These are phyloP conservation scores for Monosporozyma servazzii DNA, from an alignment of 805 yeast genomes.

Conservation along the genomic window DNA sequence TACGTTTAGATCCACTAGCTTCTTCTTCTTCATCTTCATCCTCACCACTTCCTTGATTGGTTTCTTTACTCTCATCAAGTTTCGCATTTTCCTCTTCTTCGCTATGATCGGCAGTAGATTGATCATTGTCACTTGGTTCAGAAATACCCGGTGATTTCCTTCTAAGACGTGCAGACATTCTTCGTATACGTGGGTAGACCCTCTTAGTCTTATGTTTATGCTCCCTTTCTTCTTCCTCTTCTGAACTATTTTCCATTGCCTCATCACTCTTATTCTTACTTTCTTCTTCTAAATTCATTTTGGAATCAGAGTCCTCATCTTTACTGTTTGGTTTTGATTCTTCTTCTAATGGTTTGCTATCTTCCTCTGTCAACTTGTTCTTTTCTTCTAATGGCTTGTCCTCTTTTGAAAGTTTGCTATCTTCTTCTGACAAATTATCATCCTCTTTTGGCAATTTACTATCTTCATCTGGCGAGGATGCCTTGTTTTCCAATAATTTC, in stretches of 20 bases:
- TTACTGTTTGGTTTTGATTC: too few species aligned
- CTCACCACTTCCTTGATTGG: constrained; percentile 7
- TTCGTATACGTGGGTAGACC: constrained; percentile 1
- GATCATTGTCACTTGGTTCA: constrained; percentile 10
- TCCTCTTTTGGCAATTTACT: neutral
- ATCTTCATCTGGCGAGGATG: too few species aligned
- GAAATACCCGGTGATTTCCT: constrained; percentile 6
- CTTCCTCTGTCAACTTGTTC: neutral
- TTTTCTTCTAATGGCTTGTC: neutral
- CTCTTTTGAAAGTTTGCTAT: neutral
- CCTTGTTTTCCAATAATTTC: too few species aligned
- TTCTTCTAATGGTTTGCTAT: neutral
- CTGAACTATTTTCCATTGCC: constrained; percentile 4
- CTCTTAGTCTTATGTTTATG: neutral
- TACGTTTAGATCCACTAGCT: constrained; percentile 1
- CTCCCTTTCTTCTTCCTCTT: neutral
- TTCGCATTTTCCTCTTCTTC: constrained; percentile 10
- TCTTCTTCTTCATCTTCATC: constrained; percentile 4
- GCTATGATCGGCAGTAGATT: constrained; percentile 8
- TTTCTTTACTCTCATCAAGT: constrained; percentile 11
- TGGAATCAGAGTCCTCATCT: neutral
- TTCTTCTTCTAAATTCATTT: constrained; percentile 3
- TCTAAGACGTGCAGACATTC: constrained; percentile 3
- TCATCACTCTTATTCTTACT: constrained; percentile 6
- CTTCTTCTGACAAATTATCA: neutral